Conservation (phyloP, 495 filamentous ascomycete genomes). For the Lophium mytilinum region DNA sequence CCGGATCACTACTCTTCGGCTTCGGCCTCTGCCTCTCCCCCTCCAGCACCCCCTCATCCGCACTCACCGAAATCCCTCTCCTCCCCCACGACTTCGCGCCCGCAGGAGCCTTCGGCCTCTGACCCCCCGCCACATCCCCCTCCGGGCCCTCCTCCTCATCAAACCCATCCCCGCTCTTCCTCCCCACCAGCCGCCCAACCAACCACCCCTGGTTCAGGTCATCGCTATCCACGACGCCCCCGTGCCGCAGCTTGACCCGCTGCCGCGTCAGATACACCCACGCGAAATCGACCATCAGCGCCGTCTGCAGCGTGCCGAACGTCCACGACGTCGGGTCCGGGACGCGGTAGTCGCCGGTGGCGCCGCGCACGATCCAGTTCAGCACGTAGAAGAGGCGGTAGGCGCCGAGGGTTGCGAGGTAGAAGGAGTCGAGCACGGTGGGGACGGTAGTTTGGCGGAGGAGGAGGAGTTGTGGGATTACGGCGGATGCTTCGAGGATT, state of each 20-base stretch:
- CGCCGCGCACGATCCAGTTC: constrained; percentile 74
- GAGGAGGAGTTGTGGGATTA: constrained; percentile 84
- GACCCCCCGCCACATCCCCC: neutral
- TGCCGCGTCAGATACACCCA: constrained; percentile 96
- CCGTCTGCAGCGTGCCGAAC: constrained; percentile 85
- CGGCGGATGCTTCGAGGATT: constrained; percentile 80
- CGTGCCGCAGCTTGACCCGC: constrained; percentile 84
- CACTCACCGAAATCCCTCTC: constrained; percentile 70
- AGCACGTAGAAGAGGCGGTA: constrained; percentile 88
- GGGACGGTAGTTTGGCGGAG: constrained; percentile 91
- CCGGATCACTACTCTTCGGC: constrained; percentile 6
- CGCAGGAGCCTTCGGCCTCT: constrained; percentile 19
- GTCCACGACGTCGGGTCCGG: constrained; percentile 62
- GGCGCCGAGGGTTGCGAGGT: constrained; percentile 77
- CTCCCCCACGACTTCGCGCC: constrained; percentile 58
- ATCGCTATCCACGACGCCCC: constrained; percentile 87
- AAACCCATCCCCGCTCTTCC: constrained; percentile 24
- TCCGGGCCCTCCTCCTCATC: constrained; percentile 25
- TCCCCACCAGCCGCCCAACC: constrained; percentile 39
- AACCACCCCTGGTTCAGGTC: constrained; percentile 81
- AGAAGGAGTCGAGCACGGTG: constrained; percentile 92
- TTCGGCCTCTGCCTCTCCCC: constrained; percentile 19
- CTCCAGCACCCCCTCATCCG: constrained; percentile 64
- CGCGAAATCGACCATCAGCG: constrained; percentile 86
- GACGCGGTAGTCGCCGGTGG: constrained; percentile 45